Evolutionary conservation across 371 early-diverging fungal genomes (phyloP), one percentile per base, ranked within the genome.

Genomic region (Mortierella sp.): DNA sequence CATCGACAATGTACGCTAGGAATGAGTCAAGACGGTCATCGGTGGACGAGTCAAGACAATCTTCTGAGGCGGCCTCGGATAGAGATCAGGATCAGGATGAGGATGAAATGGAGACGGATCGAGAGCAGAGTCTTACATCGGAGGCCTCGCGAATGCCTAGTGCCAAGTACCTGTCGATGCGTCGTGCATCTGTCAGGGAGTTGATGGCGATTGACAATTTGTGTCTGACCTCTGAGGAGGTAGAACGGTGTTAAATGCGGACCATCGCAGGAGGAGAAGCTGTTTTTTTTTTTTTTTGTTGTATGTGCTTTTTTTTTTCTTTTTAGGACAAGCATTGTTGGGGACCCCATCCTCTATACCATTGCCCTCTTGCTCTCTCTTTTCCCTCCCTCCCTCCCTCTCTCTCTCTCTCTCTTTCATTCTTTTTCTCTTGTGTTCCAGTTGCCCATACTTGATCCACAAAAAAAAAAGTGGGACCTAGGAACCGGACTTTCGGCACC

Each of bases 151-250:
- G 67, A 2, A 28, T 56, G 44, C 69, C 72, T 7, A 53, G 37
- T 23, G 59, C 55, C 0, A 7, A 62, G 7, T 72, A 68, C 25
- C 59, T 72, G 21, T 56, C 68, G 5, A 72, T 77, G 63, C 69
- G 79, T 15, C 72, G 79, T 14, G 72, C 68, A 9, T 77, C 79
- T n/a, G 79, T 77, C 11, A 63, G 72, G 4, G 79, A 77, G 56
- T 26, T 77, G 14, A 77, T 77, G 79, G 79, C 79, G 9, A 77
- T 77, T 45, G 59, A 77, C 45, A 56, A 77, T 58, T 46, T 77
- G 30, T 77, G 79, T 37, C 59, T 77, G 58, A 77, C 66, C 56
- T 72, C 79, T 7, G 72, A 77, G 23, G 79, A 77, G 52, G 56
- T 69, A 9, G 64, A 60, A 30, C 66, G 73, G 16, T 48, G 55